phyloP scores from a whole-genome alignment of 2,329 filamentous ascomycete species.

The Geosmithia morbida region DNA sequence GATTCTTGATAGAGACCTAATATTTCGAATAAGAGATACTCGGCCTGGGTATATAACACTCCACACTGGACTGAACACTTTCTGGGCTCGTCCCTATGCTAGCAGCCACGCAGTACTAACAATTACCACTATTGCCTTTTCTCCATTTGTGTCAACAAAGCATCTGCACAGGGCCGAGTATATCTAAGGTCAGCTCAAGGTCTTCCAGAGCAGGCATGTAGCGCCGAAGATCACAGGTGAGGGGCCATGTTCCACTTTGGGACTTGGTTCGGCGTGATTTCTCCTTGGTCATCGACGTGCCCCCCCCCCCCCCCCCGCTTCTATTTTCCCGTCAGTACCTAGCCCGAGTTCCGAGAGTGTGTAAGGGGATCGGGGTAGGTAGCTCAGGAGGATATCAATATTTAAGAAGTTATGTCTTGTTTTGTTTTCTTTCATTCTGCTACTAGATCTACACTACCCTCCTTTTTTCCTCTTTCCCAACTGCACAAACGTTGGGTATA shows the following conservation, averaged over 20 bases:
- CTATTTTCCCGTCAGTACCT: background rate
- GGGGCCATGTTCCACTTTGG: background rate
- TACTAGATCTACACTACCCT: background rate
- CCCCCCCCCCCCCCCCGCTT: background rate
- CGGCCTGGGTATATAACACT: too few relatives aligned
- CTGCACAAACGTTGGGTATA: background rate
- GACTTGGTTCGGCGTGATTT: background rate
- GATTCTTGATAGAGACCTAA: background rate
- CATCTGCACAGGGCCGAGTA: background rate
- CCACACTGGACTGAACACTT: too few relatives aligned
- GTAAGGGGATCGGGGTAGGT: too few relatives aligned
- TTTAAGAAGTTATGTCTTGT: background rate
- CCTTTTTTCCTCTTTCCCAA: background rate
- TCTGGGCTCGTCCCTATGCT: too few relatives aligned
- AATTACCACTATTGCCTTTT: too few relatives aligned
- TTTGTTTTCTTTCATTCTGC: background rate
- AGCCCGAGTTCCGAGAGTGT: too few relatives aligned
- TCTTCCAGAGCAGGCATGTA: background rate
- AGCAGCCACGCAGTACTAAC: too few relatives aligned
- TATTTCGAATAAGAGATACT: background rate
- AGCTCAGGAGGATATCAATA: too few relatives aligned
- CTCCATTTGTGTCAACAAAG: too few relatives aligned
- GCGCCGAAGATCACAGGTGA: background rate
- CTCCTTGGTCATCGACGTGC: background rate
- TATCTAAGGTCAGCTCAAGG: background rate